A percentile compares a stretch with the other conserved stretches of the same genome.
Evolutionary conservation across 148 eudicot genomes (phyloP).

Genomic region (Heliosperma pusillum): DNA sequence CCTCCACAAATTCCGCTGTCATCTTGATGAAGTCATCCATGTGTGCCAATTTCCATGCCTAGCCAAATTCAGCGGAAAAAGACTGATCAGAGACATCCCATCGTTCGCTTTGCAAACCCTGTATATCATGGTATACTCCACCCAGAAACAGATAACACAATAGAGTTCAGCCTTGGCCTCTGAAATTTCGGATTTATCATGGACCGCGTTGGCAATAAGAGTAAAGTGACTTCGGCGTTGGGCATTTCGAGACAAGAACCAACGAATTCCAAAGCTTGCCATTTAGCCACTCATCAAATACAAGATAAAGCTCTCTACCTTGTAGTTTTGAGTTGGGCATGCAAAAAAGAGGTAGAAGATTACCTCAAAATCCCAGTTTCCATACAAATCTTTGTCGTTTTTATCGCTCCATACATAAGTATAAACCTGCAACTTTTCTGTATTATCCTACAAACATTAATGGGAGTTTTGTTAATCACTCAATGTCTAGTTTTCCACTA

Average conservation of each 20-base stretch:
- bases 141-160: not conserved
- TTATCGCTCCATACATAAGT: conserved; percentile 76
- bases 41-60: conserved; percentile 69
- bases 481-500: not conserved
- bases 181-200: not conserved
- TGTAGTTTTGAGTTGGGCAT: not conserved
- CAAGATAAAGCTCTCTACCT: not conserved
- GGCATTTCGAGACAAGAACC: not conserved
- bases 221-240: not conserved
- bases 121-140: not conserved
- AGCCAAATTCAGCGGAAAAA: not conserved
- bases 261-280: not conserved
- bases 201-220: not conserved
- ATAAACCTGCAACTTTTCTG: conserved; percentile 48
- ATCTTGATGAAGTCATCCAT: conserved; percentile 62
- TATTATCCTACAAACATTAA: conserved; percentile 45
- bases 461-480: not conserved
- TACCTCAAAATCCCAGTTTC: conserved; percentile 90
- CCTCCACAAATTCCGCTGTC: conserved; percentile 57
- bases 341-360: conserved; percentile 1
- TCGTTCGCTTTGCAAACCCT: not conserved
- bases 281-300: conserved; percentile 10
- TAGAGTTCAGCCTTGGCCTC: not conserved
- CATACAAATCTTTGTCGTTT: conserved; percentile 63
- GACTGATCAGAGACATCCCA: conserved; percentile 2